phyloP scores from a whole-genome alignment of 2,329 filamentous ascomycete species.

The Oidium heveae region DNA sequence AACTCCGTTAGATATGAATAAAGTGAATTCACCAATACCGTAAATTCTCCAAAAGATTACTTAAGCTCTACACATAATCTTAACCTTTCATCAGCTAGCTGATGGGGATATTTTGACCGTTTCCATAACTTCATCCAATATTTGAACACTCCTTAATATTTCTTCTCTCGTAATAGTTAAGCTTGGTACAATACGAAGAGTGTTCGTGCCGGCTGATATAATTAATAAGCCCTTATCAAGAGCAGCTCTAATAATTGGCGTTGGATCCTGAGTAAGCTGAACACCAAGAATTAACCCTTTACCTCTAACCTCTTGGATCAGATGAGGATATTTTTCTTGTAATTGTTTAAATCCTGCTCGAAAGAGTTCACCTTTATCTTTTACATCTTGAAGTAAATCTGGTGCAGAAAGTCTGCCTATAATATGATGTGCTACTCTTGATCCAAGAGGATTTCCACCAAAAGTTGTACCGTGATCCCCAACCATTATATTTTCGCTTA shows the following conservation, averaged over 20 bases:
- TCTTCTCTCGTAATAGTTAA: conserved; percentile 58
- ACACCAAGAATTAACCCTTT: conserved; percentile 67
- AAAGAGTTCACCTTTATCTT: conserved; percentile 38
- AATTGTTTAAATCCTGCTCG: conserved; percentile 29
- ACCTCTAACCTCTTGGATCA: conserved; percentile 59
- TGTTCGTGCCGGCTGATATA: conserved; percentile 84
- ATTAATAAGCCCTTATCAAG: conserved; percentile 68
- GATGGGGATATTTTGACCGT: conserved; percentile 1
- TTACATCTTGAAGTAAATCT: conserved; percentile 42
- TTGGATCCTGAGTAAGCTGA: conserved; percentile 52
- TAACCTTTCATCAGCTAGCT: too few relatives aligned
- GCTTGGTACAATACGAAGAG: conserved; percentile 73
- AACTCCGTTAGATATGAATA: too few relatives aligned
- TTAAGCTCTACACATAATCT: too few relatives aligned
- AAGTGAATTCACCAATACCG: too few relatives aligned
- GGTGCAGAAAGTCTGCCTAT: conserved; percentile 50
- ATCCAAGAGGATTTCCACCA: conserved; percentile 45
- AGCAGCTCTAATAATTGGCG: conserved; percentile 56
- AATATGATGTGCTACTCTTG: conserved; percentile 59
- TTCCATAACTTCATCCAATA: conserved; percentile 41
- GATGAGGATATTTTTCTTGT: conserved; percentile 35
- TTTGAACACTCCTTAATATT: conserved; percentile 51
- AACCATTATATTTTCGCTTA: conserved; percentile 37
- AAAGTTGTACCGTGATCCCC: conserved; percentile 57
- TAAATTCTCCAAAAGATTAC: too few relatives aligned